Evolutionary conservation across 2,329 filamentous ascomycete species (phyloP), one percentile per base, ranked within the genome.

Genomic region (Penicillium olsonii): DNA sequence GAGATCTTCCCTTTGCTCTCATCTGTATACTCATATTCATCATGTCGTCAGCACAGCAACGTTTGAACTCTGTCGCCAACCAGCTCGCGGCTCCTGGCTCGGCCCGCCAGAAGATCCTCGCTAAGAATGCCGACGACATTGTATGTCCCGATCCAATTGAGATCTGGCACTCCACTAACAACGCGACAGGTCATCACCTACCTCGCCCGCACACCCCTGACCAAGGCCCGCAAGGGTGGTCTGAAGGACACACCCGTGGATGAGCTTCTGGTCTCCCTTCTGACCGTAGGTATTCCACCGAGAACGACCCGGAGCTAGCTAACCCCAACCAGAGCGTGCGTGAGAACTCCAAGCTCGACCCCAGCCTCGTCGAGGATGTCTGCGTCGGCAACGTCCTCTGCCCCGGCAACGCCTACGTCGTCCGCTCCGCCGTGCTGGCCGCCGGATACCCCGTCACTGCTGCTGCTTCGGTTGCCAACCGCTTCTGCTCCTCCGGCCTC

Each of bases 401-500:
- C n/a, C 90, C 91, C 10, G 89, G 90, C 45, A 88, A 88, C 50
- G 91, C 91, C 52, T 92, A 92, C 31, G 92, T 92, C 45, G 92
- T 94, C 80, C 87, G 92, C 54, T 92, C 90, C 42, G 90, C 92
- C 22, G 85, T 87, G 34, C 79, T 96, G 50, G 88, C 89, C 3
- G 92, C 92, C 33, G 92, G 92, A 44, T 92, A 95, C 76, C 88
- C 92, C 45, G 87, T 87, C 59, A 82, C 83, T 15, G 83, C 90
- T 8, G 87, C 90, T 22, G 87, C 92, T 48, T 90, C 89, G 68
- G 84, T 87, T 45, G 77, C 95, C 67, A 96, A 96, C 80, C 81
- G 92, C 60, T 92, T 96, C 77, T 96, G 92, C 78, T 92, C 88
- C 3, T 91, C 87, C 11, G 92, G 92, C 20, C 81, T 96, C 35